Percentiles rank a stretch among this genome's conserved stretches.
phyloP scores from a whole-genome alignment of 768 basidiomycete species.

The Tricholoma flavovirens region DNA sequence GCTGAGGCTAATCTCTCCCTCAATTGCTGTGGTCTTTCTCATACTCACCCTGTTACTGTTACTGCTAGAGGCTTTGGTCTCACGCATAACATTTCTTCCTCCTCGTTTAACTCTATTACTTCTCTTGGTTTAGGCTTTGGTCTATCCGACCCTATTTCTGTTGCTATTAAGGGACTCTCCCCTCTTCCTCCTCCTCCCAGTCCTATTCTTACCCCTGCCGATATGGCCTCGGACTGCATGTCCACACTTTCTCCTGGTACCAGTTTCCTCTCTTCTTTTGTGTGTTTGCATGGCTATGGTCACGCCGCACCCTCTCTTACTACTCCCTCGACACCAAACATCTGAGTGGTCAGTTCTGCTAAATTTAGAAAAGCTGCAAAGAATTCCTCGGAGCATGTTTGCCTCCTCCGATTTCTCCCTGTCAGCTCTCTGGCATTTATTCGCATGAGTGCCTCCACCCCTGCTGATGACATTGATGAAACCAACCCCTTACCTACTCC shows the following conservation, averaged over 20 bases:
- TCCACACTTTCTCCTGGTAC: conserved; percentile 3
- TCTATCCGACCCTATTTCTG: too few species aligned
- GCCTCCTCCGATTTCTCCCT: background rate
- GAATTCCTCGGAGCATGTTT: background rate
- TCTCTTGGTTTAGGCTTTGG: too few species aligned
- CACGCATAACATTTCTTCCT: background rate
- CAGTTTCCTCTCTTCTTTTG: conserved; percentile 1
- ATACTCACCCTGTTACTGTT: conserved; percentile 4
- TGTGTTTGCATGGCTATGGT: conserved; percentile 3
- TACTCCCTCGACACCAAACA: background rate
- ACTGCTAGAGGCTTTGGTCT: background rate
- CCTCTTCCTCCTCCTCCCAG: conserved; percentile 7
- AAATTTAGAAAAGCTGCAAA: background rate
- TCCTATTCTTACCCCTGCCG: background rate
- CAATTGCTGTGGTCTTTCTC: conserved; percentile 15
- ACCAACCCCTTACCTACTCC: too few species aligned
- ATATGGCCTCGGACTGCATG: conserved; percentile 2
- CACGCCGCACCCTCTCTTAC: conserved; percentile 1
- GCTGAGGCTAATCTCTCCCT: conserved; percentile 14
- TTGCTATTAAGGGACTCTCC: too few species aligned
- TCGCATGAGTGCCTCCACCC: background rate
- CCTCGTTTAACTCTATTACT: background rate
- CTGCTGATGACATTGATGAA: background rate
- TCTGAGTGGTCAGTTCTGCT: background rate
- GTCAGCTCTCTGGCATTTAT: background rate